phyloP scores from a whole-genome alignment of 805 yeast genomes.

The Starmerella sirachaensis region DNA sequence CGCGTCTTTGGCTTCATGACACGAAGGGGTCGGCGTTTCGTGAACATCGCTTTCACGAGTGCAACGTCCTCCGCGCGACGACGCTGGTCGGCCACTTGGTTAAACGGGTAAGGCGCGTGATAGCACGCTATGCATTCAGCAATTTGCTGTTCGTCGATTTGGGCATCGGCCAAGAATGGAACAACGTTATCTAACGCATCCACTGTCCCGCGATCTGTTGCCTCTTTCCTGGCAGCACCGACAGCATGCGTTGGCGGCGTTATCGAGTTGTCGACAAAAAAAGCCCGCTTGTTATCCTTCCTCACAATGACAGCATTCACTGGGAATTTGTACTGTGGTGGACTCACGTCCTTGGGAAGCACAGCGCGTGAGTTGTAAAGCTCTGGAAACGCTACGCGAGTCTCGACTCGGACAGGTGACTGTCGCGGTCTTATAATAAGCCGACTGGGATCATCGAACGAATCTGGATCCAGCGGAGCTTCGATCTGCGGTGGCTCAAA shows the following conservation, averaged over 20 bases:
- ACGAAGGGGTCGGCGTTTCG: slow-evolving; percentile 36
- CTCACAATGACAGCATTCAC: slow-evolving; percentile 31
- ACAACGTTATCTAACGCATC: too few species aligned
- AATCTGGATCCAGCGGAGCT: slow-evolving; percentile 50
- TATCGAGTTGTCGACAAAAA: slow-evolving; percentile 21
- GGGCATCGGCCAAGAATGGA: slow-evolving; percentile 33
- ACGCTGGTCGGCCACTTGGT: slow-evolving; percentile 23
- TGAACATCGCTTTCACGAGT: slow-evolving; percentile 68
- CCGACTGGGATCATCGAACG: slow-evolving; percentile 80
- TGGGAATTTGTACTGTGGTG: slow-evolving; percentile 56
- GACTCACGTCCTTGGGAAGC: slow-evolving; percentile 33
- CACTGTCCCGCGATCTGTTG: not conserved
- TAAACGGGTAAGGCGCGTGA: slow-evolving; percentile 79
- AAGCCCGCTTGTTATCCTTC: slow-evolving; percentile 9
- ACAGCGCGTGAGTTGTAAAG: slow-evolving; percentile 59
- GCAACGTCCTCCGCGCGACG: slow-evolving; percentile 67
- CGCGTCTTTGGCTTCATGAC: slow-evolving; percentile 62
- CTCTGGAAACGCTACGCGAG: slow-evolving; percentile 75
- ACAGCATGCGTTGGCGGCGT: not conserved
- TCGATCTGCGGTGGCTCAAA: slow-evolving; percentile 75
- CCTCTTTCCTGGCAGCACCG: slow-evolving; percentile 22
- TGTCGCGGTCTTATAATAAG: slow-evolving; percentile 58
- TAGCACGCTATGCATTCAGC: slow-evolving; percentile 43
- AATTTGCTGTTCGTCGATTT: slow-evolving; percentile 35
- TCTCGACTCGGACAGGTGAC: slow-evolving; percentile 57